A percentile compares a stretch with the other conserved stretches of the same genome.
Evolutionary conservation across 2,329 filamentous ascomycete genomes (phyloP).

Genomic region (Ophidiomyces ophidiicola): DNA sequence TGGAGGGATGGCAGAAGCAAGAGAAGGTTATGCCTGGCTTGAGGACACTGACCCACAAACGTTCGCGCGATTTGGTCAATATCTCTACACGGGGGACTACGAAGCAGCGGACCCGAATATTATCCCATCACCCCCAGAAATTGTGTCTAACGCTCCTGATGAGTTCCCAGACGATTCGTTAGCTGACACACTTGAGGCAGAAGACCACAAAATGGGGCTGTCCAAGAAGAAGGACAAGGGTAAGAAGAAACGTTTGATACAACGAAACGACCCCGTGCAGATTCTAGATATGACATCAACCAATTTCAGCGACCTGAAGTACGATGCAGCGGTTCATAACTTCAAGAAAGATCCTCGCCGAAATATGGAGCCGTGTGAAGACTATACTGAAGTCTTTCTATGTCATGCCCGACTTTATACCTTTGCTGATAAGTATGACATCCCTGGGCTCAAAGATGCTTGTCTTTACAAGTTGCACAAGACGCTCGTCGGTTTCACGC

Average conservation of each 20-base stretch:
- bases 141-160: not conserved
- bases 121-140: not conserved
- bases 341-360: no score
- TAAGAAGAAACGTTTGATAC: no score
- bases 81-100: not conserved
- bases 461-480: conserved; percentile 25
- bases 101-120: not conserved
- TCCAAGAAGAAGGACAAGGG: no score
- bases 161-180: not conserved
- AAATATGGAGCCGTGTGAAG: no score
- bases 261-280: no score
- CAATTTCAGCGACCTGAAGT: not conserved
- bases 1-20: not conserved
- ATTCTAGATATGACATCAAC: no score
- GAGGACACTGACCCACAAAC: not conserved
- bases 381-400: conserved; percentile 28
- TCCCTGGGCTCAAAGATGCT: conserved; percentile 23
- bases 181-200: no score
- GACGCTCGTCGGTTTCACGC: conserved; percentile 22
- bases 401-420: conserved; percentile 31
- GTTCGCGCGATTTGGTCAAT: conserved; percentile 2
- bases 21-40: not conserved
- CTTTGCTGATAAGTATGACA: conserved; percentile 32
- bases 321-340: not conserved
- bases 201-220: no score